These are phyloP conservation scores for Kalmusia sp. DNA, from an alignment of 2,329 filamentous ascomycete species.

Conservation along the genomic window DNA sequence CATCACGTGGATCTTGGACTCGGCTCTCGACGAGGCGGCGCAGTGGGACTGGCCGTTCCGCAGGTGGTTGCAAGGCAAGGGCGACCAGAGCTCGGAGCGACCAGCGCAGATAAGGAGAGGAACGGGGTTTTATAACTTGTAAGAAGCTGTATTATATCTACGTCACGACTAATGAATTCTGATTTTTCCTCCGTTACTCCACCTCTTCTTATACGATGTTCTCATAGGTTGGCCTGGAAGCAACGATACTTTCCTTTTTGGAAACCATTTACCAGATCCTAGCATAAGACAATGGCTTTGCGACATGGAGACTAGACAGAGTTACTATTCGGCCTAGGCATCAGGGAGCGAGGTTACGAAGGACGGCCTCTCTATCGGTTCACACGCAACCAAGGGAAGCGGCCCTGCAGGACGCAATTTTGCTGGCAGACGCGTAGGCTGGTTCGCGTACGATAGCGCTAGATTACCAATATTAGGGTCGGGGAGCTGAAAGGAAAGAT, in stretches of 20 bases:
- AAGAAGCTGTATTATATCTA: background rate
- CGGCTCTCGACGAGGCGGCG: constrained; percentile 36
- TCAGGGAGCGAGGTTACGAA: background rate
- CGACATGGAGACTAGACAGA: background rate
- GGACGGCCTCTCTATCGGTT: background rate
- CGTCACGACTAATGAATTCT: background rate
- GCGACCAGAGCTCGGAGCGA: background rate
- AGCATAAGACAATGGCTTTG: background rate
- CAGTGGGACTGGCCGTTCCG: constrained; percentile 29
- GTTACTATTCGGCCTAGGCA: background rate
- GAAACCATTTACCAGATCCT: background rate
- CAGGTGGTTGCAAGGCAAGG: constrained; percentile 22
- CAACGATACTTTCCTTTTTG: background rate
- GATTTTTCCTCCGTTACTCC: background rate
- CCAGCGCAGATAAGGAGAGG: constrained; percentile 12
- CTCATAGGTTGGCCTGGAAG: background rate
- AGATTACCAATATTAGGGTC: background rate
- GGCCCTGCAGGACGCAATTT: background rate
- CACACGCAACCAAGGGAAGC: background rate
- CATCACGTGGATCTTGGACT: constrained; percentile 34
- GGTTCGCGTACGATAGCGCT: background rate
- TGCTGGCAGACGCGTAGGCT: background rate
- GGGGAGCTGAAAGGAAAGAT: background rate
- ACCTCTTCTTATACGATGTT: background rate
- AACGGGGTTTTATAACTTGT: constrained; percentile 20